Evolutionary conservation across 768 basidiomycete species (phyloP), one percentile per base, ranked within the genome.

Genomic region (Calocybe indica): DNA sequence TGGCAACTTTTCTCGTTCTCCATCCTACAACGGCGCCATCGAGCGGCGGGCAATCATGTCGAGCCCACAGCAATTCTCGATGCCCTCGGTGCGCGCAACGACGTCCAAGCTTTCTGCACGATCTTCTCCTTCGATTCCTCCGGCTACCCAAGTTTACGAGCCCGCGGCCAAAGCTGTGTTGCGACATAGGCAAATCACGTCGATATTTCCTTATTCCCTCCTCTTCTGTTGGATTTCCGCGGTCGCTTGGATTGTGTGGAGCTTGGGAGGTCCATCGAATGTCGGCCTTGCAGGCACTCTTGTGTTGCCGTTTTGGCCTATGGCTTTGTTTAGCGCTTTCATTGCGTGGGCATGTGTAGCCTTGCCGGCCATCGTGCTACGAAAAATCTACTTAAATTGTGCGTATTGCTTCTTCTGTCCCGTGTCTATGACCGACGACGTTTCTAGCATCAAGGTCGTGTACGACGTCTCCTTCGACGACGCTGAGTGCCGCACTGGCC

Each of bases 111-210:
- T 22, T 22, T 22, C 22, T 22, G 65, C 72, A n/a, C 77, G 77
- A 43, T 65, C 79, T 0, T 64, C 82, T 1, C 78, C 79, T 0
- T 65, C 74, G 1, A 64, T 88, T 5, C 82, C 84, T 0, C 71
- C 81, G 0, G 62, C 85, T 1, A 64, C 73, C 5, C 74, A 80
- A 53, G 64, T 71, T 1, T 89, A 81, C 58, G 82, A 86, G 52
- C 85, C 85, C 7, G 73, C 80, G 39, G 76, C 81, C 1, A 86
- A 83, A 57, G 63, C 73, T 2, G 71, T 83, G 5, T 72, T 89
- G 40, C 75, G 71, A 43, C 78, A 80, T 55, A 78, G 85, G 36
- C 75, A 87, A 6, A 65, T 75, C 15, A 69, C 72, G 52, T 68
- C 67, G 49, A 72, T 83, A 31, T 77, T 88, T 49, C 59, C 73